Percentiles rank a stretch among this genome's conserved stretches.
Conservation (phyloP, 2,329 filamentous ascomycete species). For the Ophiostoma tasmaniense region DNA sequence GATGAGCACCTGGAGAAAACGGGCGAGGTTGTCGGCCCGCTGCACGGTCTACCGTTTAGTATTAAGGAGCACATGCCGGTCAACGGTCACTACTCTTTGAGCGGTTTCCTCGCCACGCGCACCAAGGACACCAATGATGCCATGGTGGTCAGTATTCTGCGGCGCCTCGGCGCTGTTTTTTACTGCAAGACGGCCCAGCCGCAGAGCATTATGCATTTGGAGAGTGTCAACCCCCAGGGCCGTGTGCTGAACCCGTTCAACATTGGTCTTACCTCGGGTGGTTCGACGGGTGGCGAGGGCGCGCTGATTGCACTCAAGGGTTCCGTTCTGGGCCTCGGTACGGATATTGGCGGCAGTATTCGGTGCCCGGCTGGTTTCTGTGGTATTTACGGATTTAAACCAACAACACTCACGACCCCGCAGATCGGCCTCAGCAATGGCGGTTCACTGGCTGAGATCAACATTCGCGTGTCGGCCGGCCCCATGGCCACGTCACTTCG, state of each 20-base stretch:
- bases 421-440: slow-evolving; percentile 25
- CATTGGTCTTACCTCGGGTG: slow-evolving; percentile 28
- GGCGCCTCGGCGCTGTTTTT: slow-evolving; percentile 23
- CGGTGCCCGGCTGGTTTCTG: slow-evolving; percentile 27
- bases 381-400: slow-evolving; percentile 27
- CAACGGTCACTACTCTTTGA: slow-evolving; percentile 12
- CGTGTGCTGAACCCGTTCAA: slow-evolving; percentile 30
- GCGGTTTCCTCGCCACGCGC: slow-evolving; percentile 11
- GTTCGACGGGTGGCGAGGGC: slow-evolving; percentile 32
- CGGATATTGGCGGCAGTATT: slow-evolving; percentile 27
- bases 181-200: slow-evolving; percentile 23
- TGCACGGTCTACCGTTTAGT: slow-evolving; percentile 39
- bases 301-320: slow-evolving; percentile 29
- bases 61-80: slow-evolving; percentile 28
- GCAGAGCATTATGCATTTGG: slow-evolving; percentile 24
- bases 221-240: slow-evolving; percentile 31
- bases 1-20: slow-evolving; percentile 27
- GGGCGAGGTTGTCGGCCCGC: slow-evolving; percentile 28
- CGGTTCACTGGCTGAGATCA: slow-evolving; percentile 26
- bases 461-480: slow-evolving; percentile 11
- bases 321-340: slow-evolving; percentile 29
- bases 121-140: slow-evolving; percentile 19
- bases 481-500: slow-evolving; percentile 34
- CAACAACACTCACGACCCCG: slow-evolving; percentile 15
- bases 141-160: slow-evolving; percentile 23